Evolutionary conservation across 1,284 basidiomycete species (phyloP).

Genomic region (Tranzscheliella williamsii): DNA sequence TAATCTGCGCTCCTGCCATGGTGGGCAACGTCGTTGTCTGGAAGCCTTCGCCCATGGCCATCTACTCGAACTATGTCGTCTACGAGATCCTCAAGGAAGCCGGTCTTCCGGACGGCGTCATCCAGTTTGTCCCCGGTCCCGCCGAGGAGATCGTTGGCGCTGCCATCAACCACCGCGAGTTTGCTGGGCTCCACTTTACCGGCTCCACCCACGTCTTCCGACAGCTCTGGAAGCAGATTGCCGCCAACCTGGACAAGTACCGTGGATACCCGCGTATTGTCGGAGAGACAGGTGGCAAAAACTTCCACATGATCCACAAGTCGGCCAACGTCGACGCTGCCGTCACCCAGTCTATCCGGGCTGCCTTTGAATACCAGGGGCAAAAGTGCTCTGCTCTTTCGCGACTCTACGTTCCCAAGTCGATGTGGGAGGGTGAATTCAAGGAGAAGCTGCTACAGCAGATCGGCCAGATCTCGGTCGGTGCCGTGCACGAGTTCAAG

Average conservation of each 20-base stretch:
- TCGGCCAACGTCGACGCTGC: slow-evolving; percentile 85
- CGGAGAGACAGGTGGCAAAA: slow-evolving; percentile 91
- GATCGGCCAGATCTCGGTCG: slow-evolving; percentile 81
- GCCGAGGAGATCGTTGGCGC: slow-evolving; percentile 52
- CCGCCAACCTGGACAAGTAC: slow-evolving; percentile 70
- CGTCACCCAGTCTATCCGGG: slow-evolving; percentile 83
- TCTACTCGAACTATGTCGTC: slow-evolving; percentile 90
- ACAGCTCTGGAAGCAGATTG: slow-evolving; percentile 97
- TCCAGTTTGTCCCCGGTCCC: slow-evolving; percentile 84
- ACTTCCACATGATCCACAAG: slow-evolving; percentile 91
- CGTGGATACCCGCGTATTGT: slow-evolving; percentile 93
- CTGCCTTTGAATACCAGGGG: slow-evolving; percentile 95
- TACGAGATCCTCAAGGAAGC: slow-evolving; percentile 92
- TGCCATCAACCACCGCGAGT: slow-evolving; percentile 71
- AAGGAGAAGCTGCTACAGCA: slow-evolving; percentile 77
- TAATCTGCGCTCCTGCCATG: slow-evolving; percentile 73
- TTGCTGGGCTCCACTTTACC: slow-evolving; percentile 93
- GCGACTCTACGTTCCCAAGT: slow-evolving; percentile 83
- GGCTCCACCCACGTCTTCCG: slow-evolving; percentile 84
- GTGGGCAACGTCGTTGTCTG: slow-evolving; percentile 94
- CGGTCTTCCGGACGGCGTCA: slow-evolving; percentile 88
- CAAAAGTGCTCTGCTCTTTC: slow-evolving; percentile 98
- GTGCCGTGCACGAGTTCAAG: slow-evolving; percentile 74
- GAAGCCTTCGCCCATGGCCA: slow-evolving; percentile 96
- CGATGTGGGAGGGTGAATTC: slow-evolving; percentile 85